Base-by-base conservation (phyloP, 345 rosid genomes). In the Salix caprea region DNA sequence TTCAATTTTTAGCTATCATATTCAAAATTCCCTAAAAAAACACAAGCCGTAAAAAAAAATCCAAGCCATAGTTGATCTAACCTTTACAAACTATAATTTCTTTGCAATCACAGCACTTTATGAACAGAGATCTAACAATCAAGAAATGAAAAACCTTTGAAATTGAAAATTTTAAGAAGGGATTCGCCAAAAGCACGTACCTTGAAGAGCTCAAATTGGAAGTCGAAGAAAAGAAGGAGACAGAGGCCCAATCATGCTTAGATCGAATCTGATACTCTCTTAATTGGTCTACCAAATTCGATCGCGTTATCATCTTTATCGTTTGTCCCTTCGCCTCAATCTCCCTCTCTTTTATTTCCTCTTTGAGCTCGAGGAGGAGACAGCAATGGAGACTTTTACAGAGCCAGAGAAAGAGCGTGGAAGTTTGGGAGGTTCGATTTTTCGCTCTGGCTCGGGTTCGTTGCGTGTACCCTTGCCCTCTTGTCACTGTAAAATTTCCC, bases 241-340 rank as follows among this genome's bases (percentile, higher is more conserved):
- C 87, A 64, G 98, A 91, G n/a, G 96, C 96, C 99, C 97, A 96
- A 76, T 96, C 98, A 77, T 93, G 92, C 77, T 91, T 96, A 68
- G 99, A 93, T 80, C 95, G 91, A 84, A 90, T 94, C 90, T 96
- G 98, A 76, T 93, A 93, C 86, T 93, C 98, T 58, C 98, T 87
- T 79, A 96, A 85, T 79, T 93, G 98, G 79, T 96, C 98, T 14
- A 91, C 97, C 79, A 96, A 84, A 78, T 96, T 93, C 72, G 99
- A 96, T 82, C 99, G 86, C 80, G 98, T 96, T 79, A 96, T 96
- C 99, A 96, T 96, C 84, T 83, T 80, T 62, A 56, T 71, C 73
- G 28, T 46, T 64, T 44, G 56, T 42, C 16, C 21, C 65, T 74
- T 56, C 28, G 26, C 62, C 56, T 50, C 68, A 62, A 44, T 44